A percentile compares a stretch with the other conserved stretches of the same genome.
These are phyloP conservation scores for Lachancea mirantina DNA, from an alignment of 805 yeast genomes.

Conservation along the genomic window DNA sequence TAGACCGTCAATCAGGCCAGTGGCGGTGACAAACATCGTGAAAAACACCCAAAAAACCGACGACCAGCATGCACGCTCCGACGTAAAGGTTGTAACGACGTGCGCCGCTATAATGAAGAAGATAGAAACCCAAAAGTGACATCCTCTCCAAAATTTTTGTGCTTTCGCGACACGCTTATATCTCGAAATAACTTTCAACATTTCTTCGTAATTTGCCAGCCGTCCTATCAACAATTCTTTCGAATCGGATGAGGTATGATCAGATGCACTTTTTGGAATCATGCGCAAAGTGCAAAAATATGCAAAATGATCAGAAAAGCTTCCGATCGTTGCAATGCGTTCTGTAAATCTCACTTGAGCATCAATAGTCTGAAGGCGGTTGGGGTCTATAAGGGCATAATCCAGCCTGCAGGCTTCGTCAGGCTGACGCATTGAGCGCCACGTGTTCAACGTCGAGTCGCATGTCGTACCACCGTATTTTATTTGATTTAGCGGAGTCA, in stretches of 20 bases:
- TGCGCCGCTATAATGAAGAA: conserved; percentile 44
- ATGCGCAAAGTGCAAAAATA: conserved; percentile 43
- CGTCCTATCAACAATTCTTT: conserved; percentile 12
- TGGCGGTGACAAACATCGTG: conserved; percentile 47
- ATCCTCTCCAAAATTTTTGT: conserved; percentile 59
- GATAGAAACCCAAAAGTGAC: conserved; percentile 56
- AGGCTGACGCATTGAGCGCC: conserved; percentile 51
- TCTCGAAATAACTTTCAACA: conserved; percentile 39
- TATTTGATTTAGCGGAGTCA: conserved; percentile 59
- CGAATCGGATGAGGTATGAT: conserved; percentile 3
- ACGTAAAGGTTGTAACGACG: conserved; percentile 53
- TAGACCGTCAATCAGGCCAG: conserved; percentile 70
- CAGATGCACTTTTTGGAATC: conserved; percentile 12
- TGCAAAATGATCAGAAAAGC: conserved; percentile 92
- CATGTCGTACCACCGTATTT: conserved; percentile 78
- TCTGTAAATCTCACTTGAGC: conserved; percentile 76
- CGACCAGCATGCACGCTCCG: conserved; percentile 49
- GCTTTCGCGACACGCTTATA: conserved; percentile 48
- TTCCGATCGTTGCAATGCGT: conserved; percentile 54
- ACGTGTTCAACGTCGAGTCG: conserved; percentile 79
- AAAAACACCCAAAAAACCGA: conserved; percentile 58
- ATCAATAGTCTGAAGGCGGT: conserved; percentile 43
- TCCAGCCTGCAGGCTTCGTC: conserved; percentile 84
- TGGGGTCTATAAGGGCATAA: conserved; percentile 71
- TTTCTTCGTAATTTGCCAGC: conserved; percentile 38